These are phyloP conservation scores for Saitozyma sp. DNA, from an alignment of 768 basidiomycete genomes.

Conservation along the genomic window DNA sequence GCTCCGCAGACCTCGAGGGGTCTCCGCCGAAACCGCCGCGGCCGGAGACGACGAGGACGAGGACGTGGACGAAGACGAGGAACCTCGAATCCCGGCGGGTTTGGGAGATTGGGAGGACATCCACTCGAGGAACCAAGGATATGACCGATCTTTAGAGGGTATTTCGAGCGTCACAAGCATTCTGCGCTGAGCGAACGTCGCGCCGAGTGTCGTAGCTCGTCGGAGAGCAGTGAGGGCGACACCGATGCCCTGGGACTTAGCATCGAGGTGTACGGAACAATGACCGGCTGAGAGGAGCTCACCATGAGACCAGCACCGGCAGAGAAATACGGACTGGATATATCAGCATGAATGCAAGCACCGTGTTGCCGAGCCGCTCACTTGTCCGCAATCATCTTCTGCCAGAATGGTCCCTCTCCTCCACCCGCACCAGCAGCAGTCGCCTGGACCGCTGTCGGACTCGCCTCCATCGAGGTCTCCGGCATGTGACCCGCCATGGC, in stretches of 20 bases:
- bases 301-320: constrained; percentile 99
- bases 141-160: constrained; percentile 89
- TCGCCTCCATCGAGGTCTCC: too few species aligned
- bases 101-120: constrained; percentile 61
- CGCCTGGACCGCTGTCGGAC: background rate
- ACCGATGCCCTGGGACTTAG: constrained; percentile 70
- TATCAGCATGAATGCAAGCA: background rate
- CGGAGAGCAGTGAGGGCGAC: constrained; percentile 77
- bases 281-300: constrained; percentile 16
- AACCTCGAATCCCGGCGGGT: too few species aligned
- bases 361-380: constrained; percentile 14
- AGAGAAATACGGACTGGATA: constrained; percentile 85
- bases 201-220: constrained; percentile 66
- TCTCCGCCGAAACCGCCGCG: too few species aligned
- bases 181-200: constrained; percentile 76
- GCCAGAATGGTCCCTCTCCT: constrained; percentile 25
- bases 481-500: too few species aligned
- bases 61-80: constrained; percentile 20
- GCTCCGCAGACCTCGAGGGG: constrained; percentile 19
- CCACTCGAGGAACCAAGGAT: constrained; percentile 97
- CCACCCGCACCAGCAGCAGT: constrained; percentile 10
- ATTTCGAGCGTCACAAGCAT: constrained; percentile 95
- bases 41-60: background rate
- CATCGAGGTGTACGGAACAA: background rate
- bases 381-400: constrained; percentile 46